Evolutionary conservation across 345 rosid species (phyloP), one percentile per base, ranked within the genome.

Genomic region (Sapria himalayana): DNA sequence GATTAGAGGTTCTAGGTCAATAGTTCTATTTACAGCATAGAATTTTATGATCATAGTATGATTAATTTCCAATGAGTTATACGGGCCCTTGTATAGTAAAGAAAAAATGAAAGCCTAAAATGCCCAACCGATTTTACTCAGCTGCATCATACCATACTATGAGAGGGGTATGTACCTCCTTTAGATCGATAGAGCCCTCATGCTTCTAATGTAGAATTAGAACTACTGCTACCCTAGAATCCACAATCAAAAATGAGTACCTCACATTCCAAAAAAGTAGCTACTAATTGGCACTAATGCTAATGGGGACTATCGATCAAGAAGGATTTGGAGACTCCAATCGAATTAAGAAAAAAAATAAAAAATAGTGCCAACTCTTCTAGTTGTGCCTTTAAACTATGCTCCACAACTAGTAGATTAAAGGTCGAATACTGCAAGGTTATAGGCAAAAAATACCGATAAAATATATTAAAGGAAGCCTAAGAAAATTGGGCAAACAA

Each of bases 151-250:
- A 33, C 15, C n/a, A 33, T n/a, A n/a, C n/a, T n/a, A n/a, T n/a
- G n/a, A 12, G 37, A 33, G 37, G 4, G 12, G 37, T 12, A 4
- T 12, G 12, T 33, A 33, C 37, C 37, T 33, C 37, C 37, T 33
- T 33, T 33, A 33, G 37, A 33, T 33, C 11, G 37, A 33, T 33
- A 33, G 37, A n/a, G 37, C 37, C 37, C 37, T 33, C n/a, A 16
- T 33, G 12, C 37, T 33, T 4, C 12, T 33, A 33, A 33, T 33
- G 12, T 33, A 33, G 37, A 33, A 16, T 16, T 33, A 33, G 37
- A 4, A 33, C 37, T 12, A 33, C n/a, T 3, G 37, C 37, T 33
- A 33, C 37, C n/a, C 4, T 33, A 21, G 4, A 35, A 5, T n/a
- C 4, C 11, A 5, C 39, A 12, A 35, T 35, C 39, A 35, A 18